Percentiles rank a stretch among this genome's conserved stretches.
These are phyloP conservation scores for Litchi chinensis DNA, from an alignment of 345 rosid genomes.

Conservation along the genomic window DNA sequence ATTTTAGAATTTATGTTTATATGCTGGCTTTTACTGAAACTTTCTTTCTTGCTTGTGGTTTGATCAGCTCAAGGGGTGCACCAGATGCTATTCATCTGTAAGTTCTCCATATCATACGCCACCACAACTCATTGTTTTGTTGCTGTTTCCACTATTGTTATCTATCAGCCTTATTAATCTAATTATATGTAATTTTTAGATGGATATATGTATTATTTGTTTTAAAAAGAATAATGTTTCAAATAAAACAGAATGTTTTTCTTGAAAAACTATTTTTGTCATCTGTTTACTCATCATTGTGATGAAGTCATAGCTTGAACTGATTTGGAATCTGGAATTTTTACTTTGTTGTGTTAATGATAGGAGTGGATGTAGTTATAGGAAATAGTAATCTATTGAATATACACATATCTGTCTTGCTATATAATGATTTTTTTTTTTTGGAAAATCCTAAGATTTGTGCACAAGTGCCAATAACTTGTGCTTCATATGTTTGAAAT, in stretches of 20 bases:
- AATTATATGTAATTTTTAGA: background rate
- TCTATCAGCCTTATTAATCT: background rate
- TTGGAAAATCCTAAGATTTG: background rate
- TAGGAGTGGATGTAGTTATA: background rate
- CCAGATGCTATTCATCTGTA: constrained; percentile 98
- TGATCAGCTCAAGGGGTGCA: constrained; percentile 94
- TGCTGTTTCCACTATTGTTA: constrained; percentile 6
- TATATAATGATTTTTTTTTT: background rate
- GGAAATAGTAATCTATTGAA: background rate
- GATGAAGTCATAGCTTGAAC: background rate
- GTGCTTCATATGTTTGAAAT: constrained; percentile 1
- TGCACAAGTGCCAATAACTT: background rate
- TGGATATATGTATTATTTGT: constrained; percentile 5
- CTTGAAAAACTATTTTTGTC: background rate
- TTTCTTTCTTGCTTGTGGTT: constrained; percentile 93
- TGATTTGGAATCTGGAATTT: background rate
- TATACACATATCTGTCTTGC: background rate
- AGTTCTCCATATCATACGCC: constrained; percentile 29
- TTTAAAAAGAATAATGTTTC: background rate
- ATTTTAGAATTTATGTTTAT: too few species aligned
- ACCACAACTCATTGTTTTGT: background rate
- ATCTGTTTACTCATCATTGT: background rate
- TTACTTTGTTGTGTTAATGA: background rate
- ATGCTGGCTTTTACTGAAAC: too few species aligned
- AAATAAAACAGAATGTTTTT: background rate